Evolutionary conservation across 179 eudicot species (phyloP), one percentile per base, ranked within the genome.

Genomic region (Gypsophila paniculata): DNA sequence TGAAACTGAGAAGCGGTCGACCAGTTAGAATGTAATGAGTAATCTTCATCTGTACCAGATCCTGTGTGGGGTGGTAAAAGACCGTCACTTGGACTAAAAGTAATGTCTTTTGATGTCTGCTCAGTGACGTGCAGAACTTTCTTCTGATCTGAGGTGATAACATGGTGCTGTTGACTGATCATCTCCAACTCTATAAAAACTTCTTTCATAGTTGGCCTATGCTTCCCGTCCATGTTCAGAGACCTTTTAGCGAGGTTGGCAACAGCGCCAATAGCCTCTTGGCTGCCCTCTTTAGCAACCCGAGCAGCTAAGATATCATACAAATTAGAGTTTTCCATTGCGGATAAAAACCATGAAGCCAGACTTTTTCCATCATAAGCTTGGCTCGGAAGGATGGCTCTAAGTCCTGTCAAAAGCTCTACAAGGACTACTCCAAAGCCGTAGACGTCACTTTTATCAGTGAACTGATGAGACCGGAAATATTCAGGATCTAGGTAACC

Each of bases 391-490:
- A 39, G 58, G 9, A 86, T 55, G 3, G 84, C 78, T 65, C 72
- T 84, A 61, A 57, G 19, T 11, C 86, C 78, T 13, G 88, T 84
- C 52, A 84, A 21, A 9, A 84, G 85, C 75, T 85, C 86, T 7
- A 79, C 81, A 6, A 86, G 77, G 10, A 86, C 88, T n/a, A 86
- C 88, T 4, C 86, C 85, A 60, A 86, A 83, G 69, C 83, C 77
- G 22, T 80, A 80, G 22, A 80, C 83, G 34, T 81, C 84, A 58
- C 84, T 78, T 21, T 81, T 78, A 34, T 80, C 83, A 0, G 80
- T 80, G 17, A 61, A 76, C 36, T 73, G 75, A 22, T 70, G 54
- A 54, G 84, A 74, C 8, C 59, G 78, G 21, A 77, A 81, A 72
- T 74, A 77, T 17, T 77, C 79, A 1, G 84, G 84, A 57, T 81